A percentile compares a stretch with the other conserved stretches of the same genome.
Conservation (phyloP, 164 flowering plant genomes). For the Nelumbo lutea region DNA sequence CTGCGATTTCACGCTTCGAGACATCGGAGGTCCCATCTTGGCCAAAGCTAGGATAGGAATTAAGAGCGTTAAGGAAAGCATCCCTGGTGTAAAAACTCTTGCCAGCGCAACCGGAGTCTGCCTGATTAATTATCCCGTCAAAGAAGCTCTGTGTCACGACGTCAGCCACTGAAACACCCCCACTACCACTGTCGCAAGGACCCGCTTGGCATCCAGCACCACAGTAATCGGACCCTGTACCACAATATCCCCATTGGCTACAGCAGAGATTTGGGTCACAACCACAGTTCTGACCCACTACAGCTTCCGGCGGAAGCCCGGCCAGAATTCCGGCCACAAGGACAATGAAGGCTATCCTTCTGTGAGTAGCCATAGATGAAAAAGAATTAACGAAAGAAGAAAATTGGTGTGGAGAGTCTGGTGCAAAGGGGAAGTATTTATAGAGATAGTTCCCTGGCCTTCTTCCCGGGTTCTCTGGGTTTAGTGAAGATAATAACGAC, state of each 20-base stretch:
- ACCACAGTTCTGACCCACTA: conserved; percentile 16
- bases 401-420: too few relatives aligned
- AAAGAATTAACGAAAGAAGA: too few relatives aligned
- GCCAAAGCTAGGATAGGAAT: neutral
- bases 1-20: neutral
- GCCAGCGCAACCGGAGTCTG: neutral
- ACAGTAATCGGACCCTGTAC: conserved; percentile 12
- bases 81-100: neutral
- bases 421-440: too few relatives aligned
- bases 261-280: conserved; percentile 16
- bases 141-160: neutral
- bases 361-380: too few relatives aligned
- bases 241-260: conserved; percentile 17
- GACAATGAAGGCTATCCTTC: too few relatives aligned
- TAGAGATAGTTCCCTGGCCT: too few relatives aligned
- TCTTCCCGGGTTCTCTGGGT: too few relatives aligned
- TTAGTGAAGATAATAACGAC: too few relatives aligned
- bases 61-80: neutral
- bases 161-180: neutral
- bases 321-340: conserved; percentile 6
- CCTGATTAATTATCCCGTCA: neutral
- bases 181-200: neutral
- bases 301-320: conserved; percentile 3
- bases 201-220: conserved; percentile 13
- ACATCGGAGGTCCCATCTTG: neutral